Conservation (phyloP, 2,329 filamentous ascomycete species). For the Pezizomycotina sp. region DNA sequence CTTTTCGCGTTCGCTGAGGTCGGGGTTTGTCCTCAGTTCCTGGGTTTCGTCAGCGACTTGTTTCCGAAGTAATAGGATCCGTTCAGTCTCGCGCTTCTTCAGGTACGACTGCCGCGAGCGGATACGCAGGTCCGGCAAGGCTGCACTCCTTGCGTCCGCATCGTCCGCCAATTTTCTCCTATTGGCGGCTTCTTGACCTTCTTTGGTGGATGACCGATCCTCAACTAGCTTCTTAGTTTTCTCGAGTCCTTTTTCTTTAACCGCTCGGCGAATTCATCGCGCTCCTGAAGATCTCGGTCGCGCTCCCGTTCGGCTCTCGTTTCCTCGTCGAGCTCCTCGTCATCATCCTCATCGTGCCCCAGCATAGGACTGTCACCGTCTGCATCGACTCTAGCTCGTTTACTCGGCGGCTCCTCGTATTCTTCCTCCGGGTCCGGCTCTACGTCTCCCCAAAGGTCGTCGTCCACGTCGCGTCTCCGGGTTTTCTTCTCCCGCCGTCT, state of each 20-base stretch:
- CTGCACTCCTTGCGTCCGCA: constrained; percentile 47
- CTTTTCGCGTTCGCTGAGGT: constrained; percentile 61
- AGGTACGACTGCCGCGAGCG: constrained; percentile 83
- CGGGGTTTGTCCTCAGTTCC: constrained; percentile 59
- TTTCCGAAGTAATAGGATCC: constrained; percentile 67
- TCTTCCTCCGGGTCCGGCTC: constrained; percentile 39
- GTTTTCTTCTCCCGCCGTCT: constrained; percentile 37
- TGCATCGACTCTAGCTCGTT: constrained; percentile 51
- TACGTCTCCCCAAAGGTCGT: constrained; percentile 69
- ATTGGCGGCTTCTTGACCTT: constrained; percentile 42
- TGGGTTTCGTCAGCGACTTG: constrained; percentile 80
- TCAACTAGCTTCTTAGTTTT: constrained; percentile 53
- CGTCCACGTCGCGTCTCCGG: constrained; percentile 39
- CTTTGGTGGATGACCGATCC: constrained; percentile 39
- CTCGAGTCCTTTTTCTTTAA: constrained; percentile 53
- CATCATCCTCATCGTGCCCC: constrained; percentile 27
- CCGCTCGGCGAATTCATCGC: constrained; percentile 64
- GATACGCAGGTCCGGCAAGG: constrained; percentile 65
- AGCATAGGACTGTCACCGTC: constrained; percentile 29
- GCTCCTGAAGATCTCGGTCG: constrained; percentile 53
- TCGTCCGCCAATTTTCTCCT: constrained; percentile 50
- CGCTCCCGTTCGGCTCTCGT: constrained; percentile 42
- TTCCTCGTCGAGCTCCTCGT: constrained; percentile 43
- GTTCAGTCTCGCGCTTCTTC: constrained; percentile 77
- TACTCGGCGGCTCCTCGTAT: constrained; percentile 52